A percentile compares a stretch with the other conserved stretches of the same genome.
These are phyloP conservation scores for Rhododendron simsii DNA, from an alignment of 148 eudicot species.

Conservation along the genomic window DNA sequence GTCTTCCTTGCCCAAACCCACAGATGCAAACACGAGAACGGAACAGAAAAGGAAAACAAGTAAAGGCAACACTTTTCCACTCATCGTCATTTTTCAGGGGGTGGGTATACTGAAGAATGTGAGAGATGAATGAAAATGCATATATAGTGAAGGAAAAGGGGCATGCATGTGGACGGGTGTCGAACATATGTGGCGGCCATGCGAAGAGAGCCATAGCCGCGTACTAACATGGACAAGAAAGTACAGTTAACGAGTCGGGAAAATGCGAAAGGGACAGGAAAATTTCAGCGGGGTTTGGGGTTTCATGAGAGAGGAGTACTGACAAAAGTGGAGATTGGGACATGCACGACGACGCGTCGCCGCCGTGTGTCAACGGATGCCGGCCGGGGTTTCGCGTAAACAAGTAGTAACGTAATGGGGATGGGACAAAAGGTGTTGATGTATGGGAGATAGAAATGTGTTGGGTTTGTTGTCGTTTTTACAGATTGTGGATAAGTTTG, in stretches of 20 bases:
- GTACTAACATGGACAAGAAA: not conserved
- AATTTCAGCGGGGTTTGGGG: not conserved
- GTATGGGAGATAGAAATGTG: not conserved
- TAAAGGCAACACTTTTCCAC: not conserved
- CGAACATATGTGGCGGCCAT: not conserved
- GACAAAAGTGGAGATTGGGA: not conserved
- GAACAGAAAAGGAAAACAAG: constrained; percentile 10
- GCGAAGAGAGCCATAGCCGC: not conserved
- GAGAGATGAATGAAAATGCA: not conserved
- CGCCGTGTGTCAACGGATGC: not conserved
- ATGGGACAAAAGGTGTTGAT: not conserved
- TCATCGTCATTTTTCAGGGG: not conserved
- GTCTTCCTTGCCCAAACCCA: constrained; percentile 23
- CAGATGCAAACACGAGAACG: not conserved
- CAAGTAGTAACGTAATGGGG: not conserved
- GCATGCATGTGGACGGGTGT: constrained; percentile 3
- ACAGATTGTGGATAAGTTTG: not conserved
- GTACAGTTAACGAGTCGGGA: not conserved
- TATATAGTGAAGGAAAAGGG: not conserved
- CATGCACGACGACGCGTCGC: constrained; percentile 11
- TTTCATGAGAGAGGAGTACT: not conserved
- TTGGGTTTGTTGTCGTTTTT: not conserved
- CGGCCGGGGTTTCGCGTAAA: not conserved
- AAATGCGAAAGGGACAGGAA: not conserved
- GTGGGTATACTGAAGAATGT: not conserved